phyloP scores from a whole-genome alignment of 495 filamentous ascomycete species.

The Bathelium albidoporum region DNA sequence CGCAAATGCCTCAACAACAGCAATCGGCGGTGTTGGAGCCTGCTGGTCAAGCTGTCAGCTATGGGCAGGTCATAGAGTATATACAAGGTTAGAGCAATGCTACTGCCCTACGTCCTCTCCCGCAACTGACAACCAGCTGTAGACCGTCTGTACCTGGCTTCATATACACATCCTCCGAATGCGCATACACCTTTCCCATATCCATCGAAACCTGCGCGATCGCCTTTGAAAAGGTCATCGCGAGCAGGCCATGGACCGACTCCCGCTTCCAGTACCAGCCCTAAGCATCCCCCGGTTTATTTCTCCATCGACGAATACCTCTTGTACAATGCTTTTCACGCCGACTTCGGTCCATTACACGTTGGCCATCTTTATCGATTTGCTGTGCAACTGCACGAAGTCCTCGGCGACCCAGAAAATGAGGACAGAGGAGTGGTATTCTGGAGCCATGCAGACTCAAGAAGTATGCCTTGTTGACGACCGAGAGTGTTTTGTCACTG shows the following conservation, averaged over 20 bases:
- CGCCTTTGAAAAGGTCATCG: slow-evolving; percentile 67
- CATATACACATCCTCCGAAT: slow-evolving; percentile 74
- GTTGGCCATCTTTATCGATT: slow-evolving; percentile 96
- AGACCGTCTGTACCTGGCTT: slow-evolving; percentile 93
- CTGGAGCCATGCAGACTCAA: slow-evolving; percentile 83
- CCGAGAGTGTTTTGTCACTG: slow-evolving; percentile 10
- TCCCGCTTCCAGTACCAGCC: slow-evolving; percentile 31
- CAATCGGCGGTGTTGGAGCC: slow-evolving; percentile 11
- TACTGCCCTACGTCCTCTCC: not conserved
- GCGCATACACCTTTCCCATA: slow-evolving; percentile 81
- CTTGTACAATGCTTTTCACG: slow-evolving; percentile 96
- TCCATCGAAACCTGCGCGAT: slow-evolving; percentile 43
- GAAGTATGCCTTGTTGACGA: slow-evolving; percentile 49
- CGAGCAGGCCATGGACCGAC: slow-evolving; percentile 48
- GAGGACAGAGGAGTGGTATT: slow-evolving; percentile 82
- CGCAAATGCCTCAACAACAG: slow-evolving; percentile 18
- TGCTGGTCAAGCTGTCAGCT: slow-evolving; percentile 36
- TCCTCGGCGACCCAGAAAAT: slow-evolving; percentile 76
- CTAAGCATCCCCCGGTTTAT: slow-evolving; percentile 66
- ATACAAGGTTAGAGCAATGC: slow-evolving; percentile 48
- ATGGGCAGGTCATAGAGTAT: slow-evolving; percentile 68
- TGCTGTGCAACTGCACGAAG: slow-evolving; percentile 87
- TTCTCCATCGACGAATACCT: slow-evolving; percentile 91
- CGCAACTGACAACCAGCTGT: slow-evolving; percentile 21
- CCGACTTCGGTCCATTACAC: slow-evolving; percentile 95